Evolutionary conservation across 2,329 filamentous ascomycete genomes (phyloP), one percentile per base, ranked within the genome.

Genomic region (Curvularia hawaiiensis): DNA sequence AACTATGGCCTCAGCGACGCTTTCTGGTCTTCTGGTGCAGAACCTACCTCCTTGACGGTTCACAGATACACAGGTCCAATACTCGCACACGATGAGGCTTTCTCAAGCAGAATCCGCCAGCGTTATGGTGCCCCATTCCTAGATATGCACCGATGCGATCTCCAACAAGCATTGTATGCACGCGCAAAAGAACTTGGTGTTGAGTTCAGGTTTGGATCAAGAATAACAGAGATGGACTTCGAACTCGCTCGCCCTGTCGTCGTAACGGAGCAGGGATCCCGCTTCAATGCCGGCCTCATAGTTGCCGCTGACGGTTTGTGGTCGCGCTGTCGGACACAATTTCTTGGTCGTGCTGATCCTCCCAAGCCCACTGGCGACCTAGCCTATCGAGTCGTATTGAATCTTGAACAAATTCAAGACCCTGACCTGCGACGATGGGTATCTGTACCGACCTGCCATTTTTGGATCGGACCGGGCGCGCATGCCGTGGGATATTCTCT

Each of bases 401-500:
- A 74, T 0, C 64, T 81, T 0, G 79, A 83, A 14, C 75, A 85
- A n/a, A 77, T 87, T 0, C 61, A 73, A 0, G 83, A 87, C 45
- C 74, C 77, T 18, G 72, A 79, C 0, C 69, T 89, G 6, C 74
- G 75, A 18, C 75, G 78, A 0, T 83, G 82, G 73, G 79, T 88
- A 1, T 66, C 75, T 3, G 80, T 81, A 0, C 81, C 83, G 0
- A 74, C 78, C 4, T 78, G 81, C 6, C 80, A 85, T 61, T 84
- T 87, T 67, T 90, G 87, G 87, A 77, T 86, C 16, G 87, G 87
- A 0, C 84, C 86, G 0, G 77, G 77, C 0, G 78, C 82, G 1
- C 86, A 89, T 66, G 84, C 80, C 0, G 83, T 89, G 0, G 82
- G 80, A 0, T 90, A 89, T 68, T 83, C 84, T 0, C 64, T 90